Conservation (phyloP, 495 filamentous ascomycete genomes). For the Aspergillus kassunensis region DNA sequence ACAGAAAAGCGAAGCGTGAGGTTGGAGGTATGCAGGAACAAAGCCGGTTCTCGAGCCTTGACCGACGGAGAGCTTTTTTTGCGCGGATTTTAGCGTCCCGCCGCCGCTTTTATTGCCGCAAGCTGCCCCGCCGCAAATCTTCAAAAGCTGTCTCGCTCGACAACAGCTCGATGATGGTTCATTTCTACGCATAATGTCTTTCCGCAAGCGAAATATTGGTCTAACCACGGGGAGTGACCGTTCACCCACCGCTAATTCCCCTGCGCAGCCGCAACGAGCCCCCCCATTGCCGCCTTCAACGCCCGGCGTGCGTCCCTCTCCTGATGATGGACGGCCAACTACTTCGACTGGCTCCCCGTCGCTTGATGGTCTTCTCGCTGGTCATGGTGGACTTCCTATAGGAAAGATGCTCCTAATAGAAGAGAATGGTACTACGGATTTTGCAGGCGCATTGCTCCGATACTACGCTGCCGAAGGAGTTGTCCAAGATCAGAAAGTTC, state of each 20-base stretch:
- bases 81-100: conserved; percentile 21
- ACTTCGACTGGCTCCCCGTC: conserved; percentile 87
- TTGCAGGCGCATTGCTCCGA: conserved; percentile 74
- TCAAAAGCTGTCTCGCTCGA: conserved; percentile 7
- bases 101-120: conserved; percentile 25
- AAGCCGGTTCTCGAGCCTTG: neutral
- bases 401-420: conserved; percentile 80
- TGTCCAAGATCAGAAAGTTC: conserved; percentile 84
- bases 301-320: conserved; percentile 80
- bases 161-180: neutral
- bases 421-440: conserved; percentile 93
- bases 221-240: conserved; percentile 47
- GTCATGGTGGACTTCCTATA: conserved; percentile 82
- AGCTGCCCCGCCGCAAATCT: conserved; percentile 25
- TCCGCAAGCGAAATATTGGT: conserved; percentile 81
- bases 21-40: neutral
- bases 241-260: conserved; percentile 24
- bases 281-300: conserved; percentile 35
- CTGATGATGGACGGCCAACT: conserved; percentile 79
- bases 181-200: conserved; percentile 59
- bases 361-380: conserved; percentile 79
- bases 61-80: conserved; percentile 42
- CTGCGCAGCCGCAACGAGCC: conserved; percentile 27
- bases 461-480: conserved; percentile 94
- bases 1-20: neutral